These are phyloP conservation scores for Hypoxylon fuscum DNA, from an alignment of 495 filamentous ascomycete species.

Conservation along the genomic window DNA sequence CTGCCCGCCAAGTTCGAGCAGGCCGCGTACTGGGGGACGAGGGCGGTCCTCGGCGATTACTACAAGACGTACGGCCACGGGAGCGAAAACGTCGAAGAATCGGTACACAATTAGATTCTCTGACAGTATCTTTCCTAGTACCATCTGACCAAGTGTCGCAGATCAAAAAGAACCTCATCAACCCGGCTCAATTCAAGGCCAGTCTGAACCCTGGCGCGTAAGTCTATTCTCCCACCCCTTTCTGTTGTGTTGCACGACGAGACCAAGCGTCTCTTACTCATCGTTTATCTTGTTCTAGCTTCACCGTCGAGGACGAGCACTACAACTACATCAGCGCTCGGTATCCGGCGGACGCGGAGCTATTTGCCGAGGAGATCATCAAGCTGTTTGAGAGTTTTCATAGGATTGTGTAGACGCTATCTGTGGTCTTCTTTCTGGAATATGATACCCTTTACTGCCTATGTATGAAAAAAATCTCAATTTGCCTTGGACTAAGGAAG, in stretches of 20 bases:
- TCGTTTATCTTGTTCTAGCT: constrained; percentile 43
- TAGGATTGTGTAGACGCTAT: constrained; percentile 28
- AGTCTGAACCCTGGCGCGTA: constrained; percentile 58
- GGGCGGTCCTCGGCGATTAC: constrained; percentile 62
- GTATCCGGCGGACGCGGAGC: constrained; percentile 58
- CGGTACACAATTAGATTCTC: constrained; percentile 45
- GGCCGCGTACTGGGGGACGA: constrained; percentile 57
- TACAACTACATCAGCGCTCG: constrained; percentile 65
- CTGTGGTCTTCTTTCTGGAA: not conserved
- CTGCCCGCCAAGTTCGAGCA: constrained; percentile 62
- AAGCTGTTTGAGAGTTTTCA: constrained; percentile 52
- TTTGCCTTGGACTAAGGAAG: constrained; percentile 9
- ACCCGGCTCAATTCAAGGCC: constrained; percentile 58
- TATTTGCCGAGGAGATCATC: constrained; percentile 57
- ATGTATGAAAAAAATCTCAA: constrained; percentile 5
- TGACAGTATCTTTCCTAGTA: not conserved
- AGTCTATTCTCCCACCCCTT: constrained; percentile 35
- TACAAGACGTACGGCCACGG: constrained; percentile 66
- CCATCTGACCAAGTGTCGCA: constrained; percentile 32
- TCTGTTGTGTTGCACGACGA: not conserved
- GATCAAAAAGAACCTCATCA: constrained; percentile 57
- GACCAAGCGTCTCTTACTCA: constrained; percentile 5
- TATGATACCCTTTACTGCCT: constrained; percentile 23
- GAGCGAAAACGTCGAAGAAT: constrained; percentile 58
- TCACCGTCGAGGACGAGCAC: constrained; percentile 59